Conservation (phyloP, 2,329 filamentous ascomycete genomes). For the Coniochaeta ligniaria region DNA sequence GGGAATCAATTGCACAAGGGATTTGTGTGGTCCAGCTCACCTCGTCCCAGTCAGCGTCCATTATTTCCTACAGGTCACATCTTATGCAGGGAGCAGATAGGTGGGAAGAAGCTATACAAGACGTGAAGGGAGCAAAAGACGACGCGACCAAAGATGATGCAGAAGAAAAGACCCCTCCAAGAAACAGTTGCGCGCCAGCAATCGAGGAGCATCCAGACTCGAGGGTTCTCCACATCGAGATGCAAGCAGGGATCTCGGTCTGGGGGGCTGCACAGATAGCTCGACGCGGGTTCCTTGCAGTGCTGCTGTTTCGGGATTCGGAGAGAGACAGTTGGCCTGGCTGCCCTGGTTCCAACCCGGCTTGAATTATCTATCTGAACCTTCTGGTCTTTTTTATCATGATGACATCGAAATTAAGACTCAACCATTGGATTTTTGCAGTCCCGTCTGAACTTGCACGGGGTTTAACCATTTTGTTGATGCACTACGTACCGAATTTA, state of each 20-base stretch:
- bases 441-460: no score
- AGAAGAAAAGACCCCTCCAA: neutral
- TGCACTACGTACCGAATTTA: no score
- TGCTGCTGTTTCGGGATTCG: no score
- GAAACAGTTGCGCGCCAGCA: neutral
- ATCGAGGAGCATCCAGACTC: neutral
- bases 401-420: no score
- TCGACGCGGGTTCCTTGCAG: no score
- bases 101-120: neutral
- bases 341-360: no score
- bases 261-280: no score
- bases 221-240: neutral
- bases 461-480: no score
- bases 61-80: conserved; percentile 21
- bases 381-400: no score
- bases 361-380: no score
- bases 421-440: no score
- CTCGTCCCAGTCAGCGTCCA: conserved; percentile 66
- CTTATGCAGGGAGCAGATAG: conserved; percentile 3
- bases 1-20: conserved; percentile 2
- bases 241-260: neutral
- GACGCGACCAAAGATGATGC: neutral
- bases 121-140: neutral
- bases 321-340: no score
- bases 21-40: conserved; percentile 29